Percentiles rank a stretch among this genome's conserved stretches.
phyloP scores from a whole-genome alignment of 768 basidiomycete species.

The Megacollybia marginata region DNA sequence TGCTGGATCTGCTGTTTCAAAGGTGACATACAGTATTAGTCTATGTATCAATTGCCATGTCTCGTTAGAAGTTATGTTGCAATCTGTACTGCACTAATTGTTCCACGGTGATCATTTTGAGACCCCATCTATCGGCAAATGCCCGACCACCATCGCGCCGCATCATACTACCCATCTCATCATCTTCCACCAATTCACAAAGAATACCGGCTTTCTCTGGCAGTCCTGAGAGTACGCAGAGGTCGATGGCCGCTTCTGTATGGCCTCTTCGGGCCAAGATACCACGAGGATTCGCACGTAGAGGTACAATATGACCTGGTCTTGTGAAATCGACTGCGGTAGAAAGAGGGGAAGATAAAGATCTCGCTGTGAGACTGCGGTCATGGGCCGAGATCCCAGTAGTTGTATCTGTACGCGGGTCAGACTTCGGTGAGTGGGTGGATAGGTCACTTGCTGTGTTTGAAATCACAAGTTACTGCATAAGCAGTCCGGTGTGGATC shows the following conservation, averaged over 20 bases:
- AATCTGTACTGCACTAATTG: slow-evolving; percentile 38
- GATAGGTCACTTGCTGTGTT: slow-evolving; percentile 49
- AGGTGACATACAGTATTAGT: background rate
- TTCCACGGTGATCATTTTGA: slow-evolving; percentile 94
- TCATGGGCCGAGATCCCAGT: slow-evolving; percentile 98
- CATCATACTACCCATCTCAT: slow-evolving; percentile 87
- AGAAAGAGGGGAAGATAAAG: slow-evolving; percentile 59
- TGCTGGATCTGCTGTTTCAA: background rate
- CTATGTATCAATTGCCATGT: background rate
- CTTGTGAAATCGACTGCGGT: slow-evolving; percentile 71
- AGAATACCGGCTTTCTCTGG: slow-evolving; percentile 70
- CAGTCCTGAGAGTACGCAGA: slow-evolving; percentile 70
- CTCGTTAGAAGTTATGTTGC: background rate
- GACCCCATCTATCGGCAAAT: slow-evolving; percentile 84
- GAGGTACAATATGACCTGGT: slow-evolving; percentile 93
- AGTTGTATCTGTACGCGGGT: slow-evolving; percentile 55
- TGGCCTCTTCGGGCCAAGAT: slow-evolving; percentile 86
- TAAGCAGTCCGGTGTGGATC: slow-evolving; percentile 93
- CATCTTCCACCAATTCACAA: slow-evolving; percentile 94
- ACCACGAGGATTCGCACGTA: slow-evolving; percentile 82
- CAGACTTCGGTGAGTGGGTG: background rate
- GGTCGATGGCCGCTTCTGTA: slow-evolving; percentile 85
- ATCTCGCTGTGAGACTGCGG: slow-evolving; percentile 79
- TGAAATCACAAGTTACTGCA: slow-evolving; percentile 92
- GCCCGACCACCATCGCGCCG: slow-evolving; percentile 85